Evolutionary conservation across 2,329 filamentous ascomycete species (phyloP), one percentile per base, ranked within the genome.

Genomic region (Penicillium sp.): DNA sequence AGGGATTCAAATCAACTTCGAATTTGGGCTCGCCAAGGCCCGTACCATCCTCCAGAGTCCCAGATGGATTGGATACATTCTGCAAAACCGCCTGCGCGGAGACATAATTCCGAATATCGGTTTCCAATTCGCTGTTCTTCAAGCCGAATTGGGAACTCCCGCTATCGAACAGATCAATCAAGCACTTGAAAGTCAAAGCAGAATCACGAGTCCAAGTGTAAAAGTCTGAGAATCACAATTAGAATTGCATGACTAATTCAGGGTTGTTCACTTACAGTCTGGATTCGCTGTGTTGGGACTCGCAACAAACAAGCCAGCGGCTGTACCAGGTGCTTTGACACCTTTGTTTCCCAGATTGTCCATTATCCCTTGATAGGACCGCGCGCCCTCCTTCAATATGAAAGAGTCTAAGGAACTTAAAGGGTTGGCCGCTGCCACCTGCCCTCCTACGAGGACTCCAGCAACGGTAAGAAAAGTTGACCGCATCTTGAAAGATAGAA

Each of bases 151-250:
- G 10, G 26, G 46, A 35, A 16, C 29, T 48, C 16, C 27, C 46
- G 16, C 10, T 16, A 5, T 1, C 76, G n/a, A 90, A 87, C 13
- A 82, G 80, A 64, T 91, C 89, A 10, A 89, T 78, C 13, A 92
- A 75, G 33, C 78, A 78, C 74, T 90, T 90, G 76, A 88, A 84
- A 2, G 86, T 85, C 27, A 92, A 79, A 24, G 87, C 87, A 21
- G 87, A 82, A 69, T 93, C 90, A 70, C 90, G 78, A 1, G 87
- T 90, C 89, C 90, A 92, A 1, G 88, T 90, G 68, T 86, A 92
- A 67, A 82, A 91, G 72, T 92, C 88, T 90, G n/a, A 14, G 4
- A n/a, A 27, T 19, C 8, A 4, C 2, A 31, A 11, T 48, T 9
- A 35, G 46, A 31, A 48, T 31, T 21, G 11, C 10, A 11, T 1